Conservation (phyloP, 495 filamentous ascomycete genomes). For the Trichocladium antarcticum region DNA sequence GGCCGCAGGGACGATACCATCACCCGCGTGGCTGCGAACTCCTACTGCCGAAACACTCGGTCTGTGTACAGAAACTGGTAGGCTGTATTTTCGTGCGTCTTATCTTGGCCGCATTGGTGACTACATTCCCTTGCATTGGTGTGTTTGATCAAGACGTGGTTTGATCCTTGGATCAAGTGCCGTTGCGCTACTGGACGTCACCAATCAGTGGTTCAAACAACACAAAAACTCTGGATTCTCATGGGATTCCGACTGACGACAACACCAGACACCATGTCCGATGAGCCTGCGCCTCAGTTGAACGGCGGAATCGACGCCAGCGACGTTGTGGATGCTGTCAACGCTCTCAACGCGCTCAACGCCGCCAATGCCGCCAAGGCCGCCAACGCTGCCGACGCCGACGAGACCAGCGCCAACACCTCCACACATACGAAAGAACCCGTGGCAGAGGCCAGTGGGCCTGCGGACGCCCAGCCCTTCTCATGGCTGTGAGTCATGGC, state of each 20-base stretch:
- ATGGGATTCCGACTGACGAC: neutral
- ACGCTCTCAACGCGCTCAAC: neutral
- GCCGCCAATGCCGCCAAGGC: neutral
- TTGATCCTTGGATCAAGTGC: too few species aligned
- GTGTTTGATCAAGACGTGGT: too few species aligned
- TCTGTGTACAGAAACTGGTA: too few species aligned
- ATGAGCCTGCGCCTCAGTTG: neutral
- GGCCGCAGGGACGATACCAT: neutral
- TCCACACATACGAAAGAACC: neutral
- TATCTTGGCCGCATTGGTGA: too few species aligned
- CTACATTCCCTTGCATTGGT: too few species aligned
- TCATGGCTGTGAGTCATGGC: constrained; percentile 28
- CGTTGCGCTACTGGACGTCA: too few species aligned
- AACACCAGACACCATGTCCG: constrained; percentile 1
- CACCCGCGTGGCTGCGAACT: neutral
- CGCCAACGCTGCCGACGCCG: neutral
- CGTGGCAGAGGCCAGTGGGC: neutral
- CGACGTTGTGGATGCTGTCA: neutral
- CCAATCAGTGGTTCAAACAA: neutral
- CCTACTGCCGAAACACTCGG: too few species aligned
- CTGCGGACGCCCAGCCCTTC: constrained; percentile 14
- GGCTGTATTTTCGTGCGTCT: neutral
- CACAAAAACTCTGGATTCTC: neutral
- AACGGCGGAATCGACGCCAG: neutral
- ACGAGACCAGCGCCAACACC: neutral